Percentiles rank a stretch among this genome's conserved stretches.
Evolutionary conservation across 2,329 filamentous ascomycete genomes (phyloP).

Genomic region (Zarea fungicola): DNA sequence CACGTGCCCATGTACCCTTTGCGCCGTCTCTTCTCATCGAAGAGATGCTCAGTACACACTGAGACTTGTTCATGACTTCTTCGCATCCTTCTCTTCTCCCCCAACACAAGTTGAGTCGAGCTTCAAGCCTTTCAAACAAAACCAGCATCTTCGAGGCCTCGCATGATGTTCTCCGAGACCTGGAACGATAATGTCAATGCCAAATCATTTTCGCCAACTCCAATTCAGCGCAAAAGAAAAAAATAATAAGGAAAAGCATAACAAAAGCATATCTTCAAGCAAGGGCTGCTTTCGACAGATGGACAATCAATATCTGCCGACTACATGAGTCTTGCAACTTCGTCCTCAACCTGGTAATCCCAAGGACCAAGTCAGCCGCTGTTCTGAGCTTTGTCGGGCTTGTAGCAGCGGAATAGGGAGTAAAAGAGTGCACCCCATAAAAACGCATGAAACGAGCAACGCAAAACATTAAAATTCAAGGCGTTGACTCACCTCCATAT

Average conservation of each 20-base stretch:
- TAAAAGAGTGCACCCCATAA: neutral
- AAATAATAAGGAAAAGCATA: too few relatives aligned
- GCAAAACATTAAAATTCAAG: constrained; percentile 2
- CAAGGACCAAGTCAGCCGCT: constrained; percentile 33
- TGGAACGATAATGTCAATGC: constrained; percentile 19
- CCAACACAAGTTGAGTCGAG: neutral
- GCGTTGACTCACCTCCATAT: constrained; percentile 84
- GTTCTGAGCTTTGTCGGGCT: neutral
- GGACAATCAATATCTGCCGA: neutral
- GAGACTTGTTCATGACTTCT: constrained; percentile 19
- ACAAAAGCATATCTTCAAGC: constrained; percentile 6
- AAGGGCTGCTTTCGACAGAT: neutral
- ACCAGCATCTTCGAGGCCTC: constrained; percentile 35
- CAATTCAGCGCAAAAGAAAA: neutral
- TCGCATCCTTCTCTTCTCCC: neutral
- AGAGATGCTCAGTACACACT: constrained; percentile 29
- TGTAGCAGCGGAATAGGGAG: neutral
- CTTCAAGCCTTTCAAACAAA: constrained; percentile 29
- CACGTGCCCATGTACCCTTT: constrained; percentile 18
- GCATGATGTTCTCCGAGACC: constrained; percentile 31
- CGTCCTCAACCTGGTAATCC: constrained; percentile 77
- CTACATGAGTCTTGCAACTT: constrained; percentile 87
- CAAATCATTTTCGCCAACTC: constrained; percentile 10
- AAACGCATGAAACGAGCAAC: neutral
- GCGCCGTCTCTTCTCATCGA: constrained; percentile 29